Evolutionary conservation across 225 moss, liverwort and hornwort genomes (phyloP), one percentile per base, ranked within the genome.

Genomic region (Polytrichum commune): DNA sequence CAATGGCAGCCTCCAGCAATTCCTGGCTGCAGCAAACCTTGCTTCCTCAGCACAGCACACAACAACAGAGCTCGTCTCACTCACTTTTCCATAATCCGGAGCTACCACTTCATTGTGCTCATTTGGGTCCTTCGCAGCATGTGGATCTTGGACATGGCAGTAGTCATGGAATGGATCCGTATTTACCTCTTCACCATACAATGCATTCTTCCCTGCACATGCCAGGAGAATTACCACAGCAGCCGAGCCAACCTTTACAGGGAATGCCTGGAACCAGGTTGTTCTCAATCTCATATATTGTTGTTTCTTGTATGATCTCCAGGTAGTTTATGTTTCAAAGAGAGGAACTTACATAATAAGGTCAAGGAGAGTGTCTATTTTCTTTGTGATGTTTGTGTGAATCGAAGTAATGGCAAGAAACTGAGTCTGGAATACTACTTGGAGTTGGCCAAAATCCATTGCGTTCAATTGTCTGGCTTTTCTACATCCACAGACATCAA

Each of bases 1-100:
- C 46, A 69, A 96, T 96, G 93, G 90, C 91, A 67, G 83, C 95
- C 66, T 93, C 96, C 32, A 90, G 87, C 83, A 93, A 88, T 71
- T 92, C 96, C 35, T 96, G 96, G 96, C 91, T 96, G 55, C 85
- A 93, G 68, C 81, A 85, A 71, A 86, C 81, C 35, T 82, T 95
- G 27, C 72, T 91, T 16, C 80, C 93, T 54, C 87, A 79, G 25
- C 91, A 88, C 60, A 80, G 75, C 54, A 53, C 88, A 32, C 93
- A 90, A 63, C 90, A 89, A 68, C 91, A 86, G 54, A 81, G 75
- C 77, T 77, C 93, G 75, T 68, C 77, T 67, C 83, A 85, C 73
- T 72, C 93, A 79, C 62, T 93, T 64, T 88, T 82, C 69, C 87
- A 96, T 76, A 73, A 81, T 22, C 46, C 91, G 27, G 96, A 92